phyloP scores from a whole-genome alignment of 78 protist species.

The Monosiga brevicollis region DNA sequence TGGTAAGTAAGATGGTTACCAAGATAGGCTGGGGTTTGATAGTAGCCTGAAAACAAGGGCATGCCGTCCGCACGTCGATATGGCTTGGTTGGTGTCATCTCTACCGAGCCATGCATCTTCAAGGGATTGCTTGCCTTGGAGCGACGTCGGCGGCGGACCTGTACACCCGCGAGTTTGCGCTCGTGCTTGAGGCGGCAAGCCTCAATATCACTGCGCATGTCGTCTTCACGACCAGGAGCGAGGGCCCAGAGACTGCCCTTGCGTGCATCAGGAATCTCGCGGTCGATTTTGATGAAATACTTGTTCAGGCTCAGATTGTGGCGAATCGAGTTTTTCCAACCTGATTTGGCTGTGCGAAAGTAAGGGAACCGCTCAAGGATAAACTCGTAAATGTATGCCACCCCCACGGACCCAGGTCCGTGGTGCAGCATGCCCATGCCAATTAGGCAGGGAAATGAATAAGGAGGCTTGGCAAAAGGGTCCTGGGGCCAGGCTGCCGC shows the following conservation, averaged over 20 bases:
- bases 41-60: no score
- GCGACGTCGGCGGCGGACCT: no score
- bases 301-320: conserved; percentile 1
- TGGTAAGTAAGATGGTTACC: no score
- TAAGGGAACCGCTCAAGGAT: neutral
- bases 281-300: neutral
- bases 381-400: neutral
- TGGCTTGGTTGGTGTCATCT: no score
- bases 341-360: neutral
- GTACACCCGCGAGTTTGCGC: no score
- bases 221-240: neutral
- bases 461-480: conserved; percentile 4
- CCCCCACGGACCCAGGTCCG: neutral
- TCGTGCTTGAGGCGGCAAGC: no score
- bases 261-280: neutral
- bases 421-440: neutral
- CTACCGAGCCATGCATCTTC: no score
- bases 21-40: no score
- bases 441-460: neutral
- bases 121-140: no score
- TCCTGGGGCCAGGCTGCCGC: no score
- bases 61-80: no score
- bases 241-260: neutral
- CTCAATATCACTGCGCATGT: neutral
- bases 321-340: conserved; percentile 4